phyloP scores from a whole-genome alignment of 371 early-diverging fungal species.

The Rhizopus delemar region DNA sequence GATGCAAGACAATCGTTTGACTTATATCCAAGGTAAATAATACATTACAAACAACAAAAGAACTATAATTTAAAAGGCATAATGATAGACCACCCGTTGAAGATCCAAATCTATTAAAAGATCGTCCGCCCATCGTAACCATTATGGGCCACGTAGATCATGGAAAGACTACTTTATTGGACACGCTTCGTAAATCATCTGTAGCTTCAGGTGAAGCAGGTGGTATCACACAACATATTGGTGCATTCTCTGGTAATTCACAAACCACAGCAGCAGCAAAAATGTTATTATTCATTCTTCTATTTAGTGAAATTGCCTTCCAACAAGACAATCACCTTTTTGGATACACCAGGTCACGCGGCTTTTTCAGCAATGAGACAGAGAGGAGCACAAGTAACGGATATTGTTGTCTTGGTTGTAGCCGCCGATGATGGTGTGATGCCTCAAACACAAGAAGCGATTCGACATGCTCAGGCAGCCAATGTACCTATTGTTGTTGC shows the following conservation, averaged over 20 bases:
- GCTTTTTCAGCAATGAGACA: slow-evolving; percentile 94
- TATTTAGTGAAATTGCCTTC: slow-evolving; percentile 59
- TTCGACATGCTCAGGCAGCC: slow-evolving; percentile 87
- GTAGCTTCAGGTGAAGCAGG: slow-evolving; percentile 95
- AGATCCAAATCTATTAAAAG: slow-evolving; percentile 70
- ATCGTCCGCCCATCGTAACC: slow-evolving; percentile 91
- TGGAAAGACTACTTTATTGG: slow-evolving; percentile 97
- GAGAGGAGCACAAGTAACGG: slow-evolving; percentile 91
- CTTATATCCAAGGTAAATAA: slow-evolving; percentile 57
- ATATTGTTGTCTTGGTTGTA: slow-evolving; percentile 93
- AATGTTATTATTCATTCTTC: slow-evolving; percentile 7
- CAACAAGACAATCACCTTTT: slow-evolving; percentile 82
- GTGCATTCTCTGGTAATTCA: slow-evolving; percentile 86
- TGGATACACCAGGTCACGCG: slow-evolving; percentile 97
- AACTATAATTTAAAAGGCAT: neutral
- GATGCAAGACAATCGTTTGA: slow-evolving; percentile 58
- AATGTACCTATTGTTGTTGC: slow-evolving; percentile 94
- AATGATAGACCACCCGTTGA: slow-evolving; percentile 57
- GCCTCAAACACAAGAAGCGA: slow-evolving; percentile 96
- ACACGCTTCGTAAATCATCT: slow-evolving; percentile 87
- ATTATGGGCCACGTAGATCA: slow-evolving; percentile 99
- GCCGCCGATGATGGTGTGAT: slow-evolving; percentile 97
- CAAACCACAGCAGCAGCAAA: neutral
- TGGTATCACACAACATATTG: slow-evolving; percentile 98
- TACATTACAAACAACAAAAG: neutral